These are phyloP conservation scores for Monosporascus sp. DNA, from an alignment of 2,329 filamentous ascomycete genomes.

Conservation along the genomic window DNA sequence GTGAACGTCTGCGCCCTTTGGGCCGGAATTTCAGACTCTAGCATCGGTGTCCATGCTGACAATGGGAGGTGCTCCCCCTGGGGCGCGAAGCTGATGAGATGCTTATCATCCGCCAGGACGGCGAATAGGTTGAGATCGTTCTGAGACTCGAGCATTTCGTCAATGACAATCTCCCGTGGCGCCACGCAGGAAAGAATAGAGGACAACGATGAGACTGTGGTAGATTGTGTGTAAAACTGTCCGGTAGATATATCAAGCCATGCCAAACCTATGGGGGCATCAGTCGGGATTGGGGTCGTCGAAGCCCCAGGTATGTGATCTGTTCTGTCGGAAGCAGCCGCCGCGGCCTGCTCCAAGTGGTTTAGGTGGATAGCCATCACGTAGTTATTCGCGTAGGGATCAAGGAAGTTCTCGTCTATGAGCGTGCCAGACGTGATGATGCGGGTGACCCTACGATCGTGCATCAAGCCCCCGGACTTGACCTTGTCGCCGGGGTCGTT, in stretches of 20 bases:
- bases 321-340: conserved; percentile 9
- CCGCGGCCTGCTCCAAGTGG: conserved; percentile 8
- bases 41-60: conserved; percentile 66
- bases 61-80: conserved; percentile 42
- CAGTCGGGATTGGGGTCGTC: conserved; percentile 6
- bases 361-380: conserved; percentile 70
- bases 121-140: conserved; percentile 57
- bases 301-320: conserved; percentile 9
- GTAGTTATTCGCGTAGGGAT: conserved; percentile 90
- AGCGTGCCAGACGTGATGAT: conserved; percentile 92
- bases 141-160: conserved; percentile 54
- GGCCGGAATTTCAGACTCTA: conserved; percentile 65
- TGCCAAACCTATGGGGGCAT: conserved; percentile 58
- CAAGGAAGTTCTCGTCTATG: conserved; percentile 96
- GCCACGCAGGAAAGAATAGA: conserved; percentile 77
- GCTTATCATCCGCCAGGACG: conserved; percentile 68
- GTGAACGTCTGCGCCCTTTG: conserved; percentile 55
- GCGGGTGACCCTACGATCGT: conserved; percentile 77
- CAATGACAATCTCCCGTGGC: conserved; percentile 79
- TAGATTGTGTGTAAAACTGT: conserved; percentile 81
- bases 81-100: conserved; percentile 69
- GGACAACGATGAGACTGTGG: conserved; percentile 65
- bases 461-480: conserved; percentile 73
- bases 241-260: conserved; percentile 96
- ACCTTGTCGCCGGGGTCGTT: conserved; percentile 65